A percentile compares a stretch with the other conserved stretches of the same genome.
phyloP scores from a whole-genome alignment of 495 filamentous ascomycete species.

The Xylaria longipes region DNA sequence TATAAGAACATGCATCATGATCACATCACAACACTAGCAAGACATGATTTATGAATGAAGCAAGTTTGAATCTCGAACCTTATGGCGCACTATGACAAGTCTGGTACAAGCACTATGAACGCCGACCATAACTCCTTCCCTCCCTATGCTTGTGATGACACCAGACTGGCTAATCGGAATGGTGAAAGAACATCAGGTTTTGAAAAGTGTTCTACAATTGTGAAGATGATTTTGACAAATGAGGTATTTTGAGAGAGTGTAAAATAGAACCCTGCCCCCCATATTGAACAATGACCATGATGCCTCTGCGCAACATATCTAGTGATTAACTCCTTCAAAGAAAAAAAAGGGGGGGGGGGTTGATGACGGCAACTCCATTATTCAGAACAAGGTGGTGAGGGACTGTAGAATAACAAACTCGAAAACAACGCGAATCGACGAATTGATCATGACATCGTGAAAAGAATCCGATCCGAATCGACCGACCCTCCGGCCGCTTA shows the following conservation, averaged over 20 bases:
- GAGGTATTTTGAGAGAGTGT: not conserved
- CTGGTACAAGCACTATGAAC: constrained; percentile 12
- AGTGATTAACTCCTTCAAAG: constrained; percentile 20
- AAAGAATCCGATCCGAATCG: constrained; percentile 2
- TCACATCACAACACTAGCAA: not conserved
- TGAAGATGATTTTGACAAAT: constrained; percentile 1
- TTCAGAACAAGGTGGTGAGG: constrained; percentile 1
- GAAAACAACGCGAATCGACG: constrained; percentile 13
- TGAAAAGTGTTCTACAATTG: constrained; percentile 6
- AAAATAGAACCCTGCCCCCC: not conserved
- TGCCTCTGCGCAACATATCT: constrained; percentile 14
- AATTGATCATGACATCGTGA: constrained; percentile 40
- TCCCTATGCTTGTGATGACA: not conserved
- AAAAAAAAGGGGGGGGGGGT: no score
- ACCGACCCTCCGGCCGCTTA: constrained; percentile 44
- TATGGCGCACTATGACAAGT: constrained; percentile 3
- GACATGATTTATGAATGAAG: not conserved
- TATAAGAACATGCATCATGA: not conserved
- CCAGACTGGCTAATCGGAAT: constrained; percentile 2
- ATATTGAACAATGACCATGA: not conserved
- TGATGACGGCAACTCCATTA: constrained; percentile 9
- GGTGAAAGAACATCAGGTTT: not conserved
- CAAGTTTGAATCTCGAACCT: not conserved
- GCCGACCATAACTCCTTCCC: constrained; percentile 10
- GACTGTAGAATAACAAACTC: not conserved